phyloP scores from a whole-genome alignment of 2,329 filamentous ascomycete species.

The Neopestalotiopsis rosae region DNA sequence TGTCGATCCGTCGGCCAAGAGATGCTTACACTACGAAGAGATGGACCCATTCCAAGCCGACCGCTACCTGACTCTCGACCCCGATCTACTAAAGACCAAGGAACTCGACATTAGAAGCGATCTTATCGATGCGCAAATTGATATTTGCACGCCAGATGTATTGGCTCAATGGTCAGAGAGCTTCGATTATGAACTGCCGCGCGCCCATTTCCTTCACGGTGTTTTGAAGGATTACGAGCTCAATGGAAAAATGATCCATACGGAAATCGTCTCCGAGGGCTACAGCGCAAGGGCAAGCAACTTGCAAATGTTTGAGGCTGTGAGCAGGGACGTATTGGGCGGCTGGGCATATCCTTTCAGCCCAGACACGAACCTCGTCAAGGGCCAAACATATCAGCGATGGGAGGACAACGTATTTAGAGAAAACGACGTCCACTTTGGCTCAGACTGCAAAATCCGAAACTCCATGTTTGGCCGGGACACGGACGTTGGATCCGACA shows the following conservation, averaged over 20 bases:
- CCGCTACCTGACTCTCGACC: constrained; percentile 74
- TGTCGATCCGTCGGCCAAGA: constrained; percentile 77
- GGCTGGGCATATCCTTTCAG: constrained; percentile 89
- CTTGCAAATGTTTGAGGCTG: constrained; percentile 86
- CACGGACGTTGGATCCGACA: constrained; percentile 76
- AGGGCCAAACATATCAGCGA: constrained; percentile 76
- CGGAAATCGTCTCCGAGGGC: constrained; percentile 80
- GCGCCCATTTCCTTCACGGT: constrained; percentile 87
- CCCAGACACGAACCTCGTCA: constrained; percentile 85
- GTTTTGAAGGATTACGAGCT: constrained; percentile 96
- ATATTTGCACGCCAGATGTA: constrained; percentile 96
- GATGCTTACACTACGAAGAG: constrained; percentile 94
- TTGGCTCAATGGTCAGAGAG: constrained; percentile 95
- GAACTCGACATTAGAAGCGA: constrained; percentile 87
- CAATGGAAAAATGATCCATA: constrained; percentile 96
- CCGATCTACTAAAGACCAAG: constrained; percentile 73
- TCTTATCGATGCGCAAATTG: constrained; percentile 91
- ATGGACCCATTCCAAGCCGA: constrained; percentile 72
- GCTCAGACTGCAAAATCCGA: constrained; percentile 72
- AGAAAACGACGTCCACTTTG: constrained; percentile 78
- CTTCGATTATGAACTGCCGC: constrained; percentile 92
- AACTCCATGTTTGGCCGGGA: constrained; percentile 78
- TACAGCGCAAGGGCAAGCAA: constrained; percentile 89
- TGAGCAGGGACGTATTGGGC: constrained; percentile 84
- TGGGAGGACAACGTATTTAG: constrained; percentile 75